Percentiles rank a stretch among this genome's conserved stretches.
Conservation (phyloP, 2,329 filamentous ascomycete genomes). For the Dendrostoma leiphaemia region DNA sequence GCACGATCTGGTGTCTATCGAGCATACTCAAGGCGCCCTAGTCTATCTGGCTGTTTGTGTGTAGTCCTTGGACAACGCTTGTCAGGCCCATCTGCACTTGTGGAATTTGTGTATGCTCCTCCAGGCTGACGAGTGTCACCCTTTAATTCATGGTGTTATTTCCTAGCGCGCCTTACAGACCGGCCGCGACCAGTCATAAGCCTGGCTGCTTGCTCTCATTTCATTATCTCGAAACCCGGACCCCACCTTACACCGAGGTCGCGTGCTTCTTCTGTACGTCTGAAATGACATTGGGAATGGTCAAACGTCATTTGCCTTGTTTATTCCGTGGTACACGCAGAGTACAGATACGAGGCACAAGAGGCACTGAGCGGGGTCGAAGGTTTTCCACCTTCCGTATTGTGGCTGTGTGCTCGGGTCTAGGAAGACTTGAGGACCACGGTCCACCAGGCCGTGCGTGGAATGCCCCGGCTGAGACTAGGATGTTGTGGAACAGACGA, state of each 20-base stretch:
- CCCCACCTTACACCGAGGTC: slow-evolving; percentile 3
- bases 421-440: background rate
- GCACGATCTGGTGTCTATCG: background rate
- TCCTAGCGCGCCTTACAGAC: slow-evolving; percentile 3
- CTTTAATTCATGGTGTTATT: background rate
- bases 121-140: background rate
- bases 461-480: slow-evolving; percentile 7
- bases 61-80: no score
- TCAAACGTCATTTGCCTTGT: no score
- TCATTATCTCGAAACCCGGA: slow-evolving; percentile 11
- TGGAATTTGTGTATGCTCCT: background rate
- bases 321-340: background rate
- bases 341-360: background rate
- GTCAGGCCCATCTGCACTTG: background rate
- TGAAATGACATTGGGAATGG: background rate
- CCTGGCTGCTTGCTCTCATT: slow-evolving; percentile 8
- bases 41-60: no score
- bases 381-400: no score
- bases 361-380: no score
- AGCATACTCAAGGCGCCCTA: background rate
- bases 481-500: slow-evolving; percentile 12
- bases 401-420: background rate
- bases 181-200: background rate
- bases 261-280: background rate
- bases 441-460: background rate